phyloP scores from a whole-genome alignment of 306 rosid species.

The Medicago arabica region DNA sequence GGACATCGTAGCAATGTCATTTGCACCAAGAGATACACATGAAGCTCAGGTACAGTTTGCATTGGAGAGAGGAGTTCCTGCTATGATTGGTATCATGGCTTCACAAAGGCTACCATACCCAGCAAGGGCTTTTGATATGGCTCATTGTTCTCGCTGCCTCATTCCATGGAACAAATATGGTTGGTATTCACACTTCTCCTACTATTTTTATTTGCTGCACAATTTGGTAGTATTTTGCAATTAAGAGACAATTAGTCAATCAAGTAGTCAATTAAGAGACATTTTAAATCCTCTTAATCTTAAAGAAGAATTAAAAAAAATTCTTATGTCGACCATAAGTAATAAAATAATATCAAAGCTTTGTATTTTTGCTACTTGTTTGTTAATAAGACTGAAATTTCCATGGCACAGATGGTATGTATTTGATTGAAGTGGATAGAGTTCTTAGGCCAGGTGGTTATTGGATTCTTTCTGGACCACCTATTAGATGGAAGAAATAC shows the following conservation, averaged over 20 bases:
- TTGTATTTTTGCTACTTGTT: background rate
- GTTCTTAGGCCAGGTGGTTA: slow-evolving; percentile 93
- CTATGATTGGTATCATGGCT: slow-evolving; percentile 92
- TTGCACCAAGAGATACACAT: slow-evolving; percentile 97
- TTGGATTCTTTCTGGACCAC: slow-evolving; percentile 99
- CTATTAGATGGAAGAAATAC: slow-evolving; percentile 80
- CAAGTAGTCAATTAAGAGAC: too few relatives aligned
- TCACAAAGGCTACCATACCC: slow-evolving; percentile 92
- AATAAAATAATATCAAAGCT: background rate
- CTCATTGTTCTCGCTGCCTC: slow-evolving; percentile 97
- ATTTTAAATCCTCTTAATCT: too few relatives aligned
- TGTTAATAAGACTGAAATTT: slow-evolving; percentile 12
- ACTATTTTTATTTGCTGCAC: background rate
- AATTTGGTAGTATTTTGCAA: slow-evolving; percentile 5
- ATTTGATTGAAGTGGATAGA: slow-evolving; percentile 87
- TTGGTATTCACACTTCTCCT: slow-evolving; percentile 53
- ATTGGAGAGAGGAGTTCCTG: slow-evolving; percentile 96
- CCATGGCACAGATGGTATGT: slow-evolving; percentile 73
- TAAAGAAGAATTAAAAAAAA: too few relatives aligned
- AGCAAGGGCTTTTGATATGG: slow-evolving; percentile 96
- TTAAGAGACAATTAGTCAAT: too few relatives aligned
- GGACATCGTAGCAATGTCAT: slow-evolving; percentile 84
- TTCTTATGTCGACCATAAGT: too few relatives aligned
- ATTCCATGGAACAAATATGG: slow-evolving; percentile 79
- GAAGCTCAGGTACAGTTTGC: slow-evolving; percentile 98